A percentile compares a stretch with the other conserved stretches of the same genome.
Conservation (phyloP, 2,329 filamentous ascomycete species). For the Malbranchea zuffiana region DNA sequence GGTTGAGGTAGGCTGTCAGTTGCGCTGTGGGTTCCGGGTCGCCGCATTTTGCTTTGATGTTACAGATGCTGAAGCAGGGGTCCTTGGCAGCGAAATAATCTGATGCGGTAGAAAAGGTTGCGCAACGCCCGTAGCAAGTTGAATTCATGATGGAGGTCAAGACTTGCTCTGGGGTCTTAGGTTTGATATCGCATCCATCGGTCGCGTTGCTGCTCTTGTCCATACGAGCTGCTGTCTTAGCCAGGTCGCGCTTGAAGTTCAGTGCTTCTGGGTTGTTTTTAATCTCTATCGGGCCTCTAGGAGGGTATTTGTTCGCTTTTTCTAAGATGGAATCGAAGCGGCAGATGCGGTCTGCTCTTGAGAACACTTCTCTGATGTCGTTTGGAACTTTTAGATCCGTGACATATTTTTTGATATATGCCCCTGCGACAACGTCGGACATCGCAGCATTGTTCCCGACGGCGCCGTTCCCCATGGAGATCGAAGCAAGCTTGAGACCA, state of each 20-base stretch:
- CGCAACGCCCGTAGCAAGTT: conserved; percentile 28
- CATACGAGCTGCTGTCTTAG: too few species aligned
- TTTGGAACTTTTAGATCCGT: conserved; percentile 19
- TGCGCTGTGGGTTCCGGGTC: conserved; percentile 18
- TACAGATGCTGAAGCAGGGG: conserved; percentile 26
- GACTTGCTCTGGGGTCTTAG: conserved; percentile 20
- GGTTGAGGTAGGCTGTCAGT: conserved; percentile 25
- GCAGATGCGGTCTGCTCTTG: conserved; percentile 23
- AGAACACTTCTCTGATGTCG: conserved; percentile 22
- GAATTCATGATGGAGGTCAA: conserved; percentile 24
- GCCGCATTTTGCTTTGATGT: conserved; percentile 25
- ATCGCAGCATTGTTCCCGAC: conserved; percentile 29
- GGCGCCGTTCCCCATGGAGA: conserved; percentile 29
- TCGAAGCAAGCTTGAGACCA: conserved; percentile 25
- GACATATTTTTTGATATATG: conserved; percentile 22
- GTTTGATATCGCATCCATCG: conserved; percentile 19
- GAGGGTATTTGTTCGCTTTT: conserved; percentile 23
- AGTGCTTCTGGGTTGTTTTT: conserved; percentile 20
- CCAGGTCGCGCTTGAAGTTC: conserved; percentile 20
- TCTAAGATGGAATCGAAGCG: conserved; percentile 24
- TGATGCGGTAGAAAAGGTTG: conserved; percentile 26
- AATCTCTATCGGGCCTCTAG: conserved; percentile 19
- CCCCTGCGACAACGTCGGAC: conserved; percentile 22
- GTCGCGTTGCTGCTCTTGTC: conserved; percentile 3
- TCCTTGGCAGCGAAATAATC: conserved; percentile 21